Evolutionary conservation across 768 basidiomycete species (phyloP).

Genomic region (Lyophyllum shimeji): DNA sequence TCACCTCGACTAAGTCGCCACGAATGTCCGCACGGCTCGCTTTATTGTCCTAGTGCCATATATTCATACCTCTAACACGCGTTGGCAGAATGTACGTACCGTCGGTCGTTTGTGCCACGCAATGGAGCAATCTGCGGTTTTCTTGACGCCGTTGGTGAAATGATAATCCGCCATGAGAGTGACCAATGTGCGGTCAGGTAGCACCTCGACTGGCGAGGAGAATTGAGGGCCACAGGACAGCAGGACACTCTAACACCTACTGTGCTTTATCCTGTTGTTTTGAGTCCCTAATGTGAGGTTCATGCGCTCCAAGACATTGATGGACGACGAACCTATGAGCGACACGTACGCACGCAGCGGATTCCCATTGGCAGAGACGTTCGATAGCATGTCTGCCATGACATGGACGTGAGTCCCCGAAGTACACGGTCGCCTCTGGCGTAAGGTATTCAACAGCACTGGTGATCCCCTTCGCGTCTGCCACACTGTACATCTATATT

Average conservation of each 20-base stretch:
- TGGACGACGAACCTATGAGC: not conserved
- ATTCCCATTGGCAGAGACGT: constrained; percentile 17
- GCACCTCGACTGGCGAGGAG: not conserved
- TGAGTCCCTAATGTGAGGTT: too few relatives aligned
- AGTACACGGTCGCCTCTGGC: constrained; percentile 14
- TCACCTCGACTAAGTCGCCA: not conserved
- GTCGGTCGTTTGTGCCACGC: not conserved
- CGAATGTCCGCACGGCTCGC: not conserved
- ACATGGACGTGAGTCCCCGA: constrained; percentile 6
- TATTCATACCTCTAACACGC: not conserved
- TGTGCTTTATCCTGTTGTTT: not conserved
- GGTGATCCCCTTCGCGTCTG: not conserved
- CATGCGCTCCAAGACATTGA: not conserved
- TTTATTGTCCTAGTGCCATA: not conserved
- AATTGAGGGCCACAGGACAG: not conserved
- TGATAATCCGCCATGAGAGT: not conserved
- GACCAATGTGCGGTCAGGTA: not conserved
- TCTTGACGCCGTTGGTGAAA: not conserved
- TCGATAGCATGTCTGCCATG: constrained; percentile 13
- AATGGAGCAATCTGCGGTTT: not conserved
- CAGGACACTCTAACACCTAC: not conserved
- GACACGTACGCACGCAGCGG: not conserved
- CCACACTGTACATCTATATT: not conserved
- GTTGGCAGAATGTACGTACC: not conserved
- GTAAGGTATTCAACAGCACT: constrained; percentile 6